These are phyloP conservation scores for Penicillium sp. DNA, from an alignment of 2,329 filamentous ascomycete species.

Conservation along the genomic window DNA sequence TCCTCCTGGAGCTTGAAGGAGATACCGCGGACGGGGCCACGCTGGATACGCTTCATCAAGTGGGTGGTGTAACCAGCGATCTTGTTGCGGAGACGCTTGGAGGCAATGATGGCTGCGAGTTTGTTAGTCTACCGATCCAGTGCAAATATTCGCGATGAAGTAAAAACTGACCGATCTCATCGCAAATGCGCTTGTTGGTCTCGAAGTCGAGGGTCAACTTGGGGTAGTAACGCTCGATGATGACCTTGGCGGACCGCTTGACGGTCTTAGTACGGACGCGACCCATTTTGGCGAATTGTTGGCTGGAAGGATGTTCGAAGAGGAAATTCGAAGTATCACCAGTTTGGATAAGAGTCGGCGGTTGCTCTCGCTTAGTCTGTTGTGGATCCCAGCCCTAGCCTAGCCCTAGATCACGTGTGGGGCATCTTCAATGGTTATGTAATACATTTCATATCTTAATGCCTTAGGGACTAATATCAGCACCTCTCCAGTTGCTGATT, in stretches of 20 bases:
- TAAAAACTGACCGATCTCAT: slow-evolving; percentile 68
- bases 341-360: slow-evolving; percentile 14
- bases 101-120: slow-evolving; percentile 80
- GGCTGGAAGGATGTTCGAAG: slow-evolving; percentile 34
- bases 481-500: background rate
- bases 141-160: background rate
- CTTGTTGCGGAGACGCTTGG: slow-evolving; percentile 99
- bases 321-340: slow-evolving; percentile 8
- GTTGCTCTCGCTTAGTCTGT: slow-evolving; percentile 26
- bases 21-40: slow-evolving; percentile 98
- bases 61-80: slow-evolving; percentile 99
- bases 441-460: background rate
- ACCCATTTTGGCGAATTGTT: slow-evolving; percentile 49
- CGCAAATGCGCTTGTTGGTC: slow-evolving; percentile 99
- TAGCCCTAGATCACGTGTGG: slow-evolving; percentile 20
- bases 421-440: background rate
- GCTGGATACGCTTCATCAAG: slow-evolving; percentile 99
- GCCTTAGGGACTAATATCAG: background rate
- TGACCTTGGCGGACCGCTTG: slow-evolving; percentile 95
- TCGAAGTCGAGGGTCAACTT: slow-evolving; percentile 99
- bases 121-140: background rate
- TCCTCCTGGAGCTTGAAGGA: slow-evolving; percentile 99
- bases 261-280: slow-evolving; percentile 60
- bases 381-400: slow-evolving; percentile 24
- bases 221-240: slow-evolving; percentile 98